Evolutionary conservation across 192 early-diverging fungal species (phyloP).

Genomic region (Coemansia sp.): DNA sequence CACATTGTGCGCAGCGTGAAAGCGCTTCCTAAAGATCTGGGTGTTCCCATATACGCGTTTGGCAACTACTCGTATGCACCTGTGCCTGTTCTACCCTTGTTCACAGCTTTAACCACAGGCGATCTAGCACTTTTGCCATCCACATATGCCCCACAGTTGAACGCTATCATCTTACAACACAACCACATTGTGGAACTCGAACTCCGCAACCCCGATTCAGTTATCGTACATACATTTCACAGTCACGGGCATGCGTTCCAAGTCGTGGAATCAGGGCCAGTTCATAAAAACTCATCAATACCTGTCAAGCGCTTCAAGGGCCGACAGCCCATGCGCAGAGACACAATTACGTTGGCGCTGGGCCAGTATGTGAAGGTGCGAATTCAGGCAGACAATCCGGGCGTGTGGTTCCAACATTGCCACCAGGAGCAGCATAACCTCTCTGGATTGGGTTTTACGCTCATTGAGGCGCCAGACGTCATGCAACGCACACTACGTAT

Average conservation of each 20-base stretch:
- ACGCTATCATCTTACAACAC: constrained; percentile 62
- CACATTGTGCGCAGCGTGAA: not conserved
- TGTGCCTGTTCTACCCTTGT: constrained; percentile 58
- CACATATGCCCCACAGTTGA: constrained; percentile 64
- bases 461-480: constrained; percentile 70
- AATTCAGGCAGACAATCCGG: constrained; percentile 79
- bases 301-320: no score
- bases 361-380: constrained; percentile 62
- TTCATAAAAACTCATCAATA: constrained; percentile 23
- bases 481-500: constrained; percentile 56
- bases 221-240: constrained; percentile 72
- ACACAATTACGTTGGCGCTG: constrained; percentile 66
- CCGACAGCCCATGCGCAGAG: constrained; percentile 54
- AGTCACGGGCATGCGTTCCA: constrained; percentile 88
- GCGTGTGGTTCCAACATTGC: constrained; percentile 77
- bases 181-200: constrained; percentile 65
- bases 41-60: not conserved
- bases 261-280: constrained; percentile 49
- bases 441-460: constrained; percentile 57
- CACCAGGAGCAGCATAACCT: no score
- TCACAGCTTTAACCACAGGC: constrained; percentile 63
- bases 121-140: constrained; percentile 48
- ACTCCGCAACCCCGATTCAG: constrained; percentile 66
- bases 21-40: not conserved
- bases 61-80: constrained; percentile 17